Conservation (phyloP, 2,329 filamentous ascomycete genomes). For the Neopestalotiopsis clavispora region DNA sequence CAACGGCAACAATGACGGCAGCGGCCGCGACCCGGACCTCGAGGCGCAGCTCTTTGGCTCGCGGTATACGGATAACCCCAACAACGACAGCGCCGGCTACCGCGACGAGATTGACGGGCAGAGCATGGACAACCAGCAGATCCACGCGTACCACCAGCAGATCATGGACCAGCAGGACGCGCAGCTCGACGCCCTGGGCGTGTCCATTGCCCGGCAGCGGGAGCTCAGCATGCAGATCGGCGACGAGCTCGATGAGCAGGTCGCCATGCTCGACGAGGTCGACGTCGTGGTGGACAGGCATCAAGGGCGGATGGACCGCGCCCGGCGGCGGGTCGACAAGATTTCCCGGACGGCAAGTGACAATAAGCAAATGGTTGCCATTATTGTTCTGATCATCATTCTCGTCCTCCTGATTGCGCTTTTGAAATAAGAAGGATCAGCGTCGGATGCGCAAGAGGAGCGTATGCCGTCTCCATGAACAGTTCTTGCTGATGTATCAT, state of each 20-base stretch:
- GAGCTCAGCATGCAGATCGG: slow-evolving; percentile 96
- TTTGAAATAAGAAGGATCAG: slow-evolving; percentile 63
- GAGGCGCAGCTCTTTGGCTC: slow-evolving; percentile 50
- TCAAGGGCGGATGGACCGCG: slow-evolving; percentile 74
- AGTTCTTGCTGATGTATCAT: background rate
- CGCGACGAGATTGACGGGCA: slow-evolving; percentile 64
- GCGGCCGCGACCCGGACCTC: slow-evolving; percentile 48
- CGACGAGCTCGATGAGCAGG: slow-evolving; percentile 91
- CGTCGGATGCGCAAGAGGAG: background rate
- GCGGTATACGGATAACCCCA: slow-evolving; percentile 75
- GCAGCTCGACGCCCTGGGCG: slow-evolving; percentile 87
- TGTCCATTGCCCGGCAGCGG: slow-evolving; percentile 84
- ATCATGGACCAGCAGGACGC: slow-evolving; percentile 90
- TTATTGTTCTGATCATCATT: slow-evolving; percentile 82
- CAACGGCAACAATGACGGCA: slow-evolving; percentile 17
- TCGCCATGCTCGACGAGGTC: slow-evolving; percentile 86
- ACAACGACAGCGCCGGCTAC: slow-evolving; percentile 58
- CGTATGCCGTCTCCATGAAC: background rate
- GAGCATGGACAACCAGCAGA: slow-evolving; percentile 77
- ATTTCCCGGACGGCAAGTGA: slow-evolving; percentile 78
- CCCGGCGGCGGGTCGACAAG: slow-evolving; percentile 71
- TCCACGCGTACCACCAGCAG: slow-evolving; percentile 82
- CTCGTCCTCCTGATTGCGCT: slow-evolving; percentile 83
- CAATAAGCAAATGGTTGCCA: slow-evolving; percentile 84
- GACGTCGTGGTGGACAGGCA: slow-evolving; percentile 85